phyloP scores from a whole-genome alignment of 305 asterid species.

The Lippia alba region DNA sequence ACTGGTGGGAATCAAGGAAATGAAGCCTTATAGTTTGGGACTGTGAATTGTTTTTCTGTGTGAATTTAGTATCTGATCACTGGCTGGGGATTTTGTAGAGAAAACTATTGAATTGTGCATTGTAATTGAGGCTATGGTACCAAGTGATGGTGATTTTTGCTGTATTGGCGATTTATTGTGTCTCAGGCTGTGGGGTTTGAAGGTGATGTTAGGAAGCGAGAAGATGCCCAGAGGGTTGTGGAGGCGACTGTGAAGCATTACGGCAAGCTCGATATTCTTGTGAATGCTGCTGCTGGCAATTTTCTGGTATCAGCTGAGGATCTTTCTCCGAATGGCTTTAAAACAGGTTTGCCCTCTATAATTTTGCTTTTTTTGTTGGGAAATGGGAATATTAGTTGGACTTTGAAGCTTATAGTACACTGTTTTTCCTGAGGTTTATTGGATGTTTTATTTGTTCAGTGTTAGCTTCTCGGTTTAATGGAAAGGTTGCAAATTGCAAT shows the following conservation, averaged over 20 bases:
- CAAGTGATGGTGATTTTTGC: not conserved
- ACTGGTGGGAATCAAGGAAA: not conserved
- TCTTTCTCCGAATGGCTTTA: conserved; percentile 75
- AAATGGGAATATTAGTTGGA: not conserved
- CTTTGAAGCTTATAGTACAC: conserved; percentile 7
- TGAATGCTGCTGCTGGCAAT: conserved; percentile 86
- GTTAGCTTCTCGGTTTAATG: not conserved
- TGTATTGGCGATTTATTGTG: not conserved
- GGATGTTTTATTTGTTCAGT: not conserved
- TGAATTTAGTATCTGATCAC: not conserved
- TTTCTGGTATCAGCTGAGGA: conserved; percentile 79
- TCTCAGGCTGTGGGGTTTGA: conserved; percentile 67
- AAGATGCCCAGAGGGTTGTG: conserved; percentile 73
- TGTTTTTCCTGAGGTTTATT: not conserved
- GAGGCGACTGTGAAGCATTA: conserved; percentile 68
- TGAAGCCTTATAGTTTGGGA: not conserved
- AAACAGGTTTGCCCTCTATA: conserved; percentile 52
- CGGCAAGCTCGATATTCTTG: conserved; percentile 82
- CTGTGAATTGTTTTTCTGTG: not conserved
- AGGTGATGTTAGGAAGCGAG: conserved; percentile 75
- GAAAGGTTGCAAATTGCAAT: not conserved
- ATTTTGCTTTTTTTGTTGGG: not conserved
- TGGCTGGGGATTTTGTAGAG: not conserved
- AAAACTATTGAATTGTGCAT: not conserved
- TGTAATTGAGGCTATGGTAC: not conserved